Conservation (phyloP, 225 moss, liverwort and hornwort species). For the Climacium dendroides region DNA sequence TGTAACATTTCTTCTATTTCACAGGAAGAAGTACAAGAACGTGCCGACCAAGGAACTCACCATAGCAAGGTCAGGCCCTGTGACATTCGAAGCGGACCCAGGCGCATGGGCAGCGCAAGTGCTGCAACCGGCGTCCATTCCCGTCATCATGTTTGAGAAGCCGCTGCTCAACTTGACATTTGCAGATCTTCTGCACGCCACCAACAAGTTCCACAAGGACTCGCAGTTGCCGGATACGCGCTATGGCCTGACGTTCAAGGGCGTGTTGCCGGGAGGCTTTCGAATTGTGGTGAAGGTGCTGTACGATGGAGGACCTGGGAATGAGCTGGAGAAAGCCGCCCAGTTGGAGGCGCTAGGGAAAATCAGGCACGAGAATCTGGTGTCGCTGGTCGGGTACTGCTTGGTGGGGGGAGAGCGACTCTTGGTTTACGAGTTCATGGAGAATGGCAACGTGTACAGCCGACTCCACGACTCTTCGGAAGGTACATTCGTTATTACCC, state of each 20-base stretch:
- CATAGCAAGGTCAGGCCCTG: conserved; percentile 10
- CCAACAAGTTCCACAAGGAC: conserved; percentile 56
- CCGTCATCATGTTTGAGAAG: conserved; percentile 84
- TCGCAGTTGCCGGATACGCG: conserved; percentile 55
- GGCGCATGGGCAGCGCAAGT: conserved; percentile 54
- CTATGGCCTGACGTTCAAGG: conserved; percentile 64
- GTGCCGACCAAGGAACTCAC: background rate
- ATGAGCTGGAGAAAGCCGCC: conserved; percentile 43
- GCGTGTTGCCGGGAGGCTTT: conserved; percentile 42
- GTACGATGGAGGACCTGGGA: conserved; percentile 37
- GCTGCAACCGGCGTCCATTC: conserved; percentile 34
- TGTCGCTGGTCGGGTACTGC: conserved; percentile 65
- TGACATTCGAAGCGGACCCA: conserved; percentile 42
- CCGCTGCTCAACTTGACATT: conserved; percentile 72
- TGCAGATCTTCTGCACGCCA: conserved; percentile 60
- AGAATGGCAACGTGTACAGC: conserved; percentile 51
- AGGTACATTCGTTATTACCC: conserved; percentile 1
- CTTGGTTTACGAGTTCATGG: conserved; percentile 69
- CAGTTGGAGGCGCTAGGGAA: conserved; percentile 56
- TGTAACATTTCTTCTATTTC: conserved; percentile 1
- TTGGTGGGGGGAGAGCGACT: conserved; percentile 52
- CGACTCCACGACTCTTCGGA: conserved; percentile 60
- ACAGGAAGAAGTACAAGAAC: background rate
- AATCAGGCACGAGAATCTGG: conserved; percentile 62
- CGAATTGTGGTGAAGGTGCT: conserved; percentile 73